These are phyloP conservation scores for Mycosphaerella sp. DNA, from an alignment of 2,329 filamentous ascomycete species.

Conservation along the genomic window DNA sequence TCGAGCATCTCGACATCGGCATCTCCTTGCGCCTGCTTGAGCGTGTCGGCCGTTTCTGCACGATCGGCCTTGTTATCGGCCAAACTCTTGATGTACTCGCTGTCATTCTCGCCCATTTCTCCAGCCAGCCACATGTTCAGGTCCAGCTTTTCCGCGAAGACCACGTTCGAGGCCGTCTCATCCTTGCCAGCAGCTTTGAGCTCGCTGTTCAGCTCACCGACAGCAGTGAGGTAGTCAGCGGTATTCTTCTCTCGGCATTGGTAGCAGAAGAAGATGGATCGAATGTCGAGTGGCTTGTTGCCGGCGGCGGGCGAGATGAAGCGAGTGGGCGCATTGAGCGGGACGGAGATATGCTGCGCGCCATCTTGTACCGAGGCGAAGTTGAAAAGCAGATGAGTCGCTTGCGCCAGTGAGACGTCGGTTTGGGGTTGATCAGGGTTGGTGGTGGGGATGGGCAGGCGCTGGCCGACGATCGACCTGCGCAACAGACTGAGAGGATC, in stretches of 20 bases:
- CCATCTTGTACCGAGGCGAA: conserved; percentile 25
- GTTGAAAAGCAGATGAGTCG: conserved; percentile 56
- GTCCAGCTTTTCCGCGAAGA: conserved; percentile 86
- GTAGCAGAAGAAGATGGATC: conserved; percentile 96
- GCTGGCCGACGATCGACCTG: conserved; percentile 67
- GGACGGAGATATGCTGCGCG: conserved; percentile 50
- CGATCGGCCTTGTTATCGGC: conserved; percentile 55
- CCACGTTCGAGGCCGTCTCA: conserved; percentile 74
- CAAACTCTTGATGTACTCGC: conserved; percentile 84
- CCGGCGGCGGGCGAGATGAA: conserved; percentile 64
- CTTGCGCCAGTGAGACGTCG: conserved; percentile 60
- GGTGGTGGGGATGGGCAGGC: conserved; percentile 66
- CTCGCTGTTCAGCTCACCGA: conserved; percentile 73
- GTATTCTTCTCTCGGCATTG: conserved; percentile 84
- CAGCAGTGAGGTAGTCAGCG: conserved; percentile 82
- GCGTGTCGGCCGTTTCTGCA: conserved; percentile 48
- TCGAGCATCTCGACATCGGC: conserved; percentile 37
- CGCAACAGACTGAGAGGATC: conserved; percentile 77
- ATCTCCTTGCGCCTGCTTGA: conserved; percentile 35
- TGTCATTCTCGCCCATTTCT: conserved; percentile 71
- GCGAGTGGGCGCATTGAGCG: conserved; percentile 61
- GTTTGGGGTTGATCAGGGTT: conserved; percentile 60
- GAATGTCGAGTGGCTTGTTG: conserved; percentile 54
- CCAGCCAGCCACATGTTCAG: conserved; percentile 91
- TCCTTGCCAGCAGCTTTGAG: conserved; percentile 50